Base-by-base conservation (phyloP, 495 filamentous ascomycete species). In the Tuber melanosporum region DNA sequence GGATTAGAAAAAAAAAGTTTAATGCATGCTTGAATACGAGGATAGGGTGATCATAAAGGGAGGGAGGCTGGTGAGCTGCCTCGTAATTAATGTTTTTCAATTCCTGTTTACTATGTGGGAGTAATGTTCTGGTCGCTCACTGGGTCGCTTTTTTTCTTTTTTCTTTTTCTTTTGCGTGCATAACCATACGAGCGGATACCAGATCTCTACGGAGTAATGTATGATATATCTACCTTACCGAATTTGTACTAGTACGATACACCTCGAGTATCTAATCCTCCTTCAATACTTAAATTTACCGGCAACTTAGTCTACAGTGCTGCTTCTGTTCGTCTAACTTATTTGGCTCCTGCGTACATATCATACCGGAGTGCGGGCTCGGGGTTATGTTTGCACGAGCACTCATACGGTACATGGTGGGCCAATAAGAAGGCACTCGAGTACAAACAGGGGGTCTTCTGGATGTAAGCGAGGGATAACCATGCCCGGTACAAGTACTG, bases 11-110 rank as follows among this genome's bases (percentile, higher is more conserved):
- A 46, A 42, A 46, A 42, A 76, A 7, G 70, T 66, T 62, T 75
- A 57, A 75, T 75, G 57, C 57, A 80, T 80, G 73, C 36, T 62
- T 36, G 74, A 76, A 72, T 45, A 70, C 73, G 77, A 75, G 71
- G 73, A 72, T 80, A 71, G 70, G 72, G 46, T 17, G 73, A 52
- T 49, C 45, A 47, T 43, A 76, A 2, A 22, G 74, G 36, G 36
- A 22, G 70, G 70, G 26, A 62, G 66, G 73, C 47, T 74, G 71
- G 52, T 75, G 71, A 73, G 57, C 26, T 32, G n/a, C 52, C 52
- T 36, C 26, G 6, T 19, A 36, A 76, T 71, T 39, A 17, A 66
- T 46, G 44, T 66, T 49, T 73, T 62, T 77, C 71, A 69, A 20
- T 52, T 66, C 39, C 39, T 47, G 70, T 78, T 70, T 36, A 17